Evolutionary conservation across 352 stramenopile genomes (phyloP).

Genomic region (Globisporangium takayamanum): DNA sequence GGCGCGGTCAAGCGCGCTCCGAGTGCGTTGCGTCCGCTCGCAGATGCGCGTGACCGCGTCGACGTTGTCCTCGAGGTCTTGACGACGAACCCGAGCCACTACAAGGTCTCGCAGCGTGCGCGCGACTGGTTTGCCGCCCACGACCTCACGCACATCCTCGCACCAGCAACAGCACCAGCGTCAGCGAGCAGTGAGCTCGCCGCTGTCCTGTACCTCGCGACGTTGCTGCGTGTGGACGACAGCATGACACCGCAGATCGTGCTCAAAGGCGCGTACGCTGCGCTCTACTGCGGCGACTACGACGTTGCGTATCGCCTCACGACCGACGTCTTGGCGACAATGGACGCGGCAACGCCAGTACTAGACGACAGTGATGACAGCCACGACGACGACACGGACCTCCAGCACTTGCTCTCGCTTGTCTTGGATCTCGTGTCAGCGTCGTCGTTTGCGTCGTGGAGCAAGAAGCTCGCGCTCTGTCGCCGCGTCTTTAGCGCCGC

Average conservation of each 20-base stretch:
- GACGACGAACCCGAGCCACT: constrained; percentile 58
- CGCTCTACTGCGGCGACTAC: constrained; percentile 62
- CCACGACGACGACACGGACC: constrained; percentile 17
- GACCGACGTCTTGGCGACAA: constrained; percentile 27
- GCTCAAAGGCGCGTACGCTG: constrained; percentile 62
- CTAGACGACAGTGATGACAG: background rate
- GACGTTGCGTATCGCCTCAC: constrained; percentile 49
- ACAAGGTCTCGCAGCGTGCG: constrained; percentile 36
- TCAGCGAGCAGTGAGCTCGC: constrained; percentile 18
- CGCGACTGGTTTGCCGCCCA: constrained; percentile 35
- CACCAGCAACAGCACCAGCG: background rate
- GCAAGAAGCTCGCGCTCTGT: constrained; percentile 47
- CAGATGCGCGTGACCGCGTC: constrained; percentile 20
- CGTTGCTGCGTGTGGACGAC: constrained; percentile 36
- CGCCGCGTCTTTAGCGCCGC: constrained; percentile 26
- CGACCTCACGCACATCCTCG: constrained; percentile 9
- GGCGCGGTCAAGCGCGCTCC: constrained; percentile 40
- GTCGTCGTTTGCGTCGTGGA: constrained; percentile 53
- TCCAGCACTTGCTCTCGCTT: constrained; percentile 50
- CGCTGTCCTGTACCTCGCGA: constrained; percentile 43
- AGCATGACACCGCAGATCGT: constrained; percentile 31
- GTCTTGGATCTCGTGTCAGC: constrained; percentile 61
- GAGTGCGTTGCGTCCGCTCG: constrained; percentile 17
- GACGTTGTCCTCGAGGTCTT: constrained; percentile 49
- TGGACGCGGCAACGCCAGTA: background rate